Conservation (phyloP, 2,329 filamentous ascomycete species). For the Calonectria pteridis region DNA sequence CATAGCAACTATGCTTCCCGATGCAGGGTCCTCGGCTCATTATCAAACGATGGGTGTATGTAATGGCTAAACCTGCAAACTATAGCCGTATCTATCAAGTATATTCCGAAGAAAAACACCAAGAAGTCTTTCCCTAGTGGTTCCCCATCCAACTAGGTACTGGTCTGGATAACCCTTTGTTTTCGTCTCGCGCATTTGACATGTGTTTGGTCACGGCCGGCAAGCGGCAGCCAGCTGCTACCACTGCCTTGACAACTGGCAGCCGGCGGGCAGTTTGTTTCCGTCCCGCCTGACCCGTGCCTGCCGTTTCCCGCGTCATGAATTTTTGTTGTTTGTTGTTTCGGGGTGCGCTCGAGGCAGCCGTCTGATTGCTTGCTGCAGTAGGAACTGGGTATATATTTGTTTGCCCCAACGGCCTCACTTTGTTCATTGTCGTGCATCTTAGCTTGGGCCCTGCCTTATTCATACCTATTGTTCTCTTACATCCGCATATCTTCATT, state of each 20-base stretch:
- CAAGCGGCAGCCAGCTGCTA: slow-evolving; percentile 12
- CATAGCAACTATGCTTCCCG: neutral
- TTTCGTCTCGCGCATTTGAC: neutral
- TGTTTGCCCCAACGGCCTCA: neutral
- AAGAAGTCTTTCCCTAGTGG: neutral
- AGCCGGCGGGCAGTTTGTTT: neutral
- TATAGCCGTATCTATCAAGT: neutral
- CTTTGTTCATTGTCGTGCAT: neutral
- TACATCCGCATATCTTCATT: neutral
- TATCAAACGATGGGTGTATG: neutral
- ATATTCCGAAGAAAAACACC: neutral
- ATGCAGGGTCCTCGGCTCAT: neutral
- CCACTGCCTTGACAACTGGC: neutral
- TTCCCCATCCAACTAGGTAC: neutral
- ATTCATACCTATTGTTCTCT: neutral
- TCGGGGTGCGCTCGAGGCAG: neutral
- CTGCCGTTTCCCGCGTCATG: neutral
- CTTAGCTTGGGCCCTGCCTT: too few relatives aligned
- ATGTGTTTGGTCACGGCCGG: neutral
- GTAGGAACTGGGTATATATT: neutral
- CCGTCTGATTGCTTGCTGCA: neutral
- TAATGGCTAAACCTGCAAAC: neutral
- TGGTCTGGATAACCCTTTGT: neutral
- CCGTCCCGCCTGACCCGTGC: slow-evolving; percentile 11
- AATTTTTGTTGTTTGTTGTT: neutral